Percentiles rank a stretch among this genome's conserved stretches.
Conservation (phyloP, 371 early-diverging fungal species). For the Lichtheimia hyalospora region DNA sequence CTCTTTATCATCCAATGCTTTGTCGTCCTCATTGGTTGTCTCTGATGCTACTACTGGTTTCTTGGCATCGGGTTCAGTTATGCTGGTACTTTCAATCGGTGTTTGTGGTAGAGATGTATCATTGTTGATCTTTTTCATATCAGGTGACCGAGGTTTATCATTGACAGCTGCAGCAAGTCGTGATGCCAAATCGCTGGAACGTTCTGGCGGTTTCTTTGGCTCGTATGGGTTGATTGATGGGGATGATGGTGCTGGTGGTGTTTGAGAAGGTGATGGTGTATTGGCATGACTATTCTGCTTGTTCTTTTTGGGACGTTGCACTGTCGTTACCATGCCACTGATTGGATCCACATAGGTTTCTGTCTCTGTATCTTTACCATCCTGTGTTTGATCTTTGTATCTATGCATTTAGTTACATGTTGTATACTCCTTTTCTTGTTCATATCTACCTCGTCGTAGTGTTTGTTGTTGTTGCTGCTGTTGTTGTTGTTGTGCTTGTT, state of each 20-base stretch:
- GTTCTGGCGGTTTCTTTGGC: neutral
- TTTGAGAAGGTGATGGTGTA: neutral
- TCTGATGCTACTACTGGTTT: too few relatives aligned
- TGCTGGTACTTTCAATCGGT: too few relatives aligned
- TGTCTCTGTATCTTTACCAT: constrained; percentile 19
- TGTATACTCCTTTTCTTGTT: neutral
- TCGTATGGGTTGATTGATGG: constrained; percentile 6
- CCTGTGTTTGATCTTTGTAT: neutral
- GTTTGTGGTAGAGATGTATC: too few relatives aligned
- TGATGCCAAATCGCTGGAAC: constrained; percentile 32
- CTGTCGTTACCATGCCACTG: constrained; percentile 47
- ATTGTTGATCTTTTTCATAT: too few relatives aligned
- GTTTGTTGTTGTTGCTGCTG: neutral
- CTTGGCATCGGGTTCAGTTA: too few relatives aligned
- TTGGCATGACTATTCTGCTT: neutral
- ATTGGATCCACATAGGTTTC: constrained; percentile 53
- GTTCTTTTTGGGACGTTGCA: constrained; percentile 26
- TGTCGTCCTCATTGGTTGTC: too few relatives aligned
- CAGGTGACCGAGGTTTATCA: constrained; percentile 1
- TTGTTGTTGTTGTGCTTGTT: neutral
- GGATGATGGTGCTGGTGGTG: neutral
- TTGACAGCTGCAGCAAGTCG: constrained; percentile 37
- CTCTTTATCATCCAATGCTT: too few relatives aligned
- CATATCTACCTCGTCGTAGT: neutral
- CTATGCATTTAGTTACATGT: neutral